Percentiles rank a stretch among this genome's conserved stretches.
Evolutionary conservation across 192 early-diverging fungal genomes (phyloP).

Genomic region (Irineochytrium annulatum): DNA sequence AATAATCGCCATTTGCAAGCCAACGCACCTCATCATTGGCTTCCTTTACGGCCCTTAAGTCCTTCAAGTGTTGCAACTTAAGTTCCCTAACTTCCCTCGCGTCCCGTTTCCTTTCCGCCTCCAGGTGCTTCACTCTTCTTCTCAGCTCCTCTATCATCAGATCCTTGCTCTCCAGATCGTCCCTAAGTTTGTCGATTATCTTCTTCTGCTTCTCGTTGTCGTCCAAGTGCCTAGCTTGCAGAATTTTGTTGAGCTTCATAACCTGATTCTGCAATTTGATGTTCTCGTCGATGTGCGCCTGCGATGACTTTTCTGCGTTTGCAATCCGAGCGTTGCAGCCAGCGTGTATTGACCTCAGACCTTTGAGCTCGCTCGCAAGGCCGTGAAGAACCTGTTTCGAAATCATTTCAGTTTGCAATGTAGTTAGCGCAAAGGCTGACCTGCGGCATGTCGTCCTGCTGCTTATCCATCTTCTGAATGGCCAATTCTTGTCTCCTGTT

Average conservation of each 20-base stretch:
- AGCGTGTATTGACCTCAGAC: too few relatives aligned
- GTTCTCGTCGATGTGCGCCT: constrained; percentile 18
- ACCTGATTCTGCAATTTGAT: constrained; percentile 7
- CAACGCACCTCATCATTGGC: too few relatives aligned
- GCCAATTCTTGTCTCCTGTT: constrained; percentile 19
- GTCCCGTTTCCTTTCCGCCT: constrained; percentile 1
- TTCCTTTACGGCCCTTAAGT: too few relatives aligned
- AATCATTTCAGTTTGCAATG: too few relatives aligned
- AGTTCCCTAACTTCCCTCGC: constrained; percentile 1
- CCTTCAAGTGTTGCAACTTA: too few relatives aligned
- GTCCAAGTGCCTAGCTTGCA: background rate
- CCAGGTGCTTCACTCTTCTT: constrained; percentile 8
- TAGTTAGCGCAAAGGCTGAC: too few relatives aligned
- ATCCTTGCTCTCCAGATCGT: constrained; percentile 2
- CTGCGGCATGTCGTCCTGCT: constrained; percentile 1
- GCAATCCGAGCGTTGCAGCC: constrained; percentile 3
- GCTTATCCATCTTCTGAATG: constrained; percentile 11
- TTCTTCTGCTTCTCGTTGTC: background rate
- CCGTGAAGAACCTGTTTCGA: too few relatives aligned
- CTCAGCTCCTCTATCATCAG: constrained; percentile 4
- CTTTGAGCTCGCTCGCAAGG: too few relatives aligned
- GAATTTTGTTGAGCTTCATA: background rate
- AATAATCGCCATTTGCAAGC: too few relatives aligned
- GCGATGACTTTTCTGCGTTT: constrained; percentile 10
- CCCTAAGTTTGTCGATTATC: background rate